A percentile compares a stretch with the other conserved stretches of the same genome.
phyloP scores from a whole-genome alignment of 306 rosid species.

The Prinsepia uniflora region DNA sequence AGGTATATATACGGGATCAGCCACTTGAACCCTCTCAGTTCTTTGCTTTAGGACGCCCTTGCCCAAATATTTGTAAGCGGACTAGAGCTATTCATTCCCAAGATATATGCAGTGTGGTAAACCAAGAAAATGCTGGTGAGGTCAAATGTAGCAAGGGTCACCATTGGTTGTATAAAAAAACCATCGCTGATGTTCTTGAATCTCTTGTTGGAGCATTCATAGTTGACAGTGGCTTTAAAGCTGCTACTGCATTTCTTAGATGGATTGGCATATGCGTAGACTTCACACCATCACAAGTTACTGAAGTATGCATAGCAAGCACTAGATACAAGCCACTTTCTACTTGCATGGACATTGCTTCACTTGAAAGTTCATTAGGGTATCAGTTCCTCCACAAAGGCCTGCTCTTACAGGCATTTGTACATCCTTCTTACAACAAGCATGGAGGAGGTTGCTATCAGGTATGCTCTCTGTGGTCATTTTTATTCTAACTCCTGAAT shows the following conservation, averaged over 20 bases:
- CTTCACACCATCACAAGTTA: constrained; percentile 65
- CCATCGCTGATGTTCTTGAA: constrained; percentile 86
- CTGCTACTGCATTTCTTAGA: constrained; percentile 67
- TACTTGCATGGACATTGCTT: constrained; percentile 40
- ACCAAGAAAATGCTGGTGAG: constrained; percentile 25
- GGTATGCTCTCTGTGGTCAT: constrained; percentile 38
- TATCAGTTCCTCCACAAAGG: constrained; percentile 68
- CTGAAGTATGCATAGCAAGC: constrained; percentile 53
- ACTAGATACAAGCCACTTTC: constrained; percentile 54
- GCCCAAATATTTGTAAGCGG: constrained; percentile 60
- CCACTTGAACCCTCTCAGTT: constrained; percentile 67
- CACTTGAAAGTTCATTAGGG: constrained; percentile 58
- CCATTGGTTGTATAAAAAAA: constrained; percentile 80
- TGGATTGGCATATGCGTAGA: constrained; percentile 82
- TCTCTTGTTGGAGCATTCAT: constrained; percentile 91
- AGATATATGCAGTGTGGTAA: constrained; percentile 28
- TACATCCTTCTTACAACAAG: constrained; percentile 88
- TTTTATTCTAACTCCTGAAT: not conserved
- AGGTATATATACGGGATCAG: constrained; percentile 86
- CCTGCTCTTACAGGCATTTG: constrained; percentile 79
- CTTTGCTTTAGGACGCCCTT: constrained; percentile 78
- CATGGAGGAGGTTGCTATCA: constrained; percentile 95
- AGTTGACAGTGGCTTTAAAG: constrained; percentile 94
- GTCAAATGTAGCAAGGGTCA: constrained; percentile 74
- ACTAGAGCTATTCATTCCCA: constrained; percentile 44